Conservation (phyloP, 306 rosid genomes). For the Oemleria cerasiformis region DNA sequence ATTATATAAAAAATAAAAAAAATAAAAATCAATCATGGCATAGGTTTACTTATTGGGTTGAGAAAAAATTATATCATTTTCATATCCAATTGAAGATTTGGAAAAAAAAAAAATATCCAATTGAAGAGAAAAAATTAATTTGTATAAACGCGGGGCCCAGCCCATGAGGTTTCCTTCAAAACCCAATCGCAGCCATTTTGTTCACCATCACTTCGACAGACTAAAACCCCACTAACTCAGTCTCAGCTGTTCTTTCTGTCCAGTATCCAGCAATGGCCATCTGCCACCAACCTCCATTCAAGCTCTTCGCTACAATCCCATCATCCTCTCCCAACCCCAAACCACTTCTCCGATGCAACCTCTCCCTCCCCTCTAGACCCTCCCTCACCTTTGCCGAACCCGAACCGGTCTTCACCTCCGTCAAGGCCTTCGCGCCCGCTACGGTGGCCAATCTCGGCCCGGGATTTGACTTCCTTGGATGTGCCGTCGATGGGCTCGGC, state of each 20-base stretch:
- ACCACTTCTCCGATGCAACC: conserved; percentile 41
- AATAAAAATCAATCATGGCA: too few species aligned
- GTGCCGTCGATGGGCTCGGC: conserved; percentile 78
- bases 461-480: conserved; percentile 86
- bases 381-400: conserved; percentile 42
- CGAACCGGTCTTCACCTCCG: conserved; percentile 47
- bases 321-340: conserved; percentile 14
- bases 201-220: background rate
- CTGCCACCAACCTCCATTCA: conserved; percentile 35
- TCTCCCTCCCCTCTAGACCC: conserved; percentile 41
- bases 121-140: too few species aligned
- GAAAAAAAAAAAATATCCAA: too few species aligned
- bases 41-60: too few species aligned
- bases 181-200: background rate
- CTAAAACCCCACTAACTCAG: background rate
- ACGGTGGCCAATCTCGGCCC: conserved; percentile 87
- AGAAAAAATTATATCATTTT: too few species aligned
- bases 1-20: too few species aligned
- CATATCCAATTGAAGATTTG: too few species aligned
- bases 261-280: conserved; percentile 35
- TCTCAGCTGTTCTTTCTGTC: background rate
- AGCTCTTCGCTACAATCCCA: conserved; percentile 17
- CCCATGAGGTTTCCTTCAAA: background rate
- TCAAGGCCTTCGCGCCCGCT: conserved; percentile 79
- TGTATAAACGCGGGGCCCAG: background rate